phyloP scores from a whole-genome alignment of 805 yeast species.

The Nakazawaea pomicola region DNA sequence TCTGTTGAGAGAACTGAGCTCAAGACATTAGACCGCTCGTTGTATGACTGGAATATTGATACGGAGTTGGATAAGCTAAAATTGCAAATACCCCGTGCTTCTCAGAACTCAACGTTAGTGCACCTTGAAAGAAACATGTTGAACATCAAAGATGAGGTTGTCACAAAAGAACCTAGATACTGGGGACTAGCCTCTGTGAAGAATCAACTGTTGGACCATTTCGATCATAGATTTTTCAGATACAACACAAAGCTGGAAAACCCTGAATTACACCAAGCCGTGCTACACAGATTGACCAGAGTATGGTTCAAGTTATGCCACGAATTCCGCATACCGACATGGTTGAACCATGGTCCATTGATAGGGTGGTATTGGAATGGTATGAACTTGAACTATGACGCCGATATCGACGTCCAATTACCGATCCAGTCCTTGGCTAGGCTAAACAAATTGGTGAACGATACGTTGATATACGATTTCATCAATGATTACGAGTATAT shows the following conservation, averaged over 20 bases:
- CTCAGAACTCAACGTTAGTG: constrained; percentile 41
- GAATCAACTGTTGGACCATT: constrained; percentile 2
- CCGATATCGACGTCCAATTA: constrained; percentile 56
- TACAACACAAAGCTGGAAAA: neutral
- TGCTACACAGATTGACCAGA: constrained; percentile 38
- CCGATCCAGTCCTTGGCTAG: constrained; percentile 38
- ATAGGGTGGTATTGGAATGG: constrained; percentile 61
- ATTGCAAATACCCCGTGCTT: constrained; percentile 64
- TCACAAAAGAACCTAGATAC: constrained; percentile 1
- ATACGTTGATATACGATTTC: constrained; percentile 42
- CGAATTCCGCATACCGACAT: constrained; percentile 38
- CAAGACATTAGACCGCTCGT: neutral
- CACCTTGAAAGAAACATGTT: constrained; percentile 1
- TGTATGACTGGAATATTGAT: neutral
- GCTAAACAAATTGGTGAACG: constrained; percentile 43
- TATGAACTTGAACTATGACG: constrained; percentile 54
- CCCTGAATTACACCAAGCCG: constrained; percentile 8
- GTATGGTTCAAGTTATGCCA: constrained; percentile 42
- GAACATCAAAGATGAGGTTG: neutral
- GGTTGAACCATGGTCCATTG: constrained; percentile 59
- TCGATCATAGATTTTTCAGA: constrained; percentile 5
- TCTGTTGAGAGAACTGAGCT: neutral
- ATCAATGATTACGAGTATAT: constrained; percentile 8
- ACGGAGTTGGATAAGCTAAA: constrained; percentile 38
- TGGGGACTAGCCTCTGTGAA: constrained; percentile 5